Evolutionary conservation across 495 filamentous ascomycete species (phyloP), one percentile per base, ranked within the genome.

Genomic region (Podospora pseudocomata): DNA sequence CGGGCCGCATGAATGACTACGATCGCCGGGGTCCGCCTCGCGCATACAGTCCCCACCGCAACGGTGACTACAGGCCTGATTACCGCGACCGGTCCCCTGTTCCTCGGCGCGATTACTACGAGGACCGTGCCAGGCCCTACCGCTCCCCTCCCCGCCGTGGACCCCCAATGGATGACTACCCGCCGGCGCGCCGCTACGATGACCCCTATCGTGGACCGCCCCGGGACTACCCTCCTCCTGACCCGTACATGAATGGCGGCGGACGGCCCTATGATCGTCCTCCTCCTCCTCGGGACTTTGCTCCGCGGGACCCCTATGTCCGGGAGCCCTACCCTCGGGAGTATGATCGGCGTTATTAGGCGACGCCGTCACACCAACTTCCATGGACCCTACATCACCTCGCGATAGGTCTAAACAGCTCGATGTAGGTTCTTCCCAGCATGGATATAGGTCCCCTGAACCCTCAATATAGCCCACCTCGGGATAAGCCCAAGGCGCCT

Each of bases 81-180:
- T 97, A 96, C 79, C 93, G 94, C 77, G 92, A 95, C 74, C 86
- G 93, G 65, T 91, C 91, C 65, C 90, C 91, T n/a, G 72, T 72
- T 32, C 71, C 66, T 49, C 82, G 90, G 55, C 90, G 92, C 63
- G 88, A 91, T 66, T 94, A 96, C 73, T 94, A 97, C 77, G 93
- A 97, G 73, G 87, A 90, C 60, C 87, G 89, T 65, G 86, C 88
- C 71, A 86, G 90, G 57, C 70, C 68, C 44, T 93, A 94, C 78
- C 87, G 91, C 60, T 89, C 92, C 28, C 91, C 93, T 20, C 91
- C 87, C 28, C 86, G 88, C 69, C 82, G 89, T 68, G 84, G 86
- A 60, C 90, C 91, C 11, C 70, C 91, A 59, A 80, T 90, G 34
- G 92, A 96, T 66, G 93, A 96, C 70, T 92, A 91, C 71, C 89